Conservation (phyloP, 192 early-diverging fungal genomes). For the Gamsiella multidivaricata region DNA sequence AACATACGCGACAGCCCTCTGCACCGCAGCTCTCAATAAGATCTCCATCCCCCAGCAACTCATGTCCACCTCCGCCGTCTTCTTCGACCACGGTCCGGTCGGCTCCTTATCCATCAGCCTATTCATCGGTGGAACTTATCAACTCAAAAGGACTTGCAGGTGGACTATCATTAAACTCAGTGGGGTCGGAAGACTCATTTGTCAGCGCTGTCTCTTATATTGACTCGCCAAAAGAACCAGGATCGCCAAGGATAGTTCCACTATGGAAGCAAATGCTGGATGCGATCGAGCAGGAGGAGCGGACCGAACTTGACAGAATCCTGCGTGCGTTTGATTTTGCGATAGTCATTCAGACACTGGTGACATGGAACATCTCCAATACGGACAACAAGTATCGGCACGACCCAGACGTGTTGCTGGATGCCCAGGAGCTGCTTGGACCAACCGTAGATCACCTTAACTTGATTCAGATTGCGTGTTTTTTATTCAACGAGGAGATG, state of each 20-base stretch:
- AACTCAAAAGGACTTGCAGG: conserved; percentile 17
- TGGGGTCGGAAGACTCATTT: conserved; percentile 43
- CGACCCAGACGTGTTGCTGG: conserved; percentile 67
- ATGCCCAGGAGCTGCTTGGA: conserved; percentile 70
- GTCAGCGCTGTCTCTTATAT: conserved; percentile 46
- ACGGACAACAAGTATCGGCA: conserved; percentile 63
- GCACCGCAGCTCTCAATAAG: conserved; percentile 25
- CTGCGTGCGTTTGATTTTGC: conserved; percentile 52
- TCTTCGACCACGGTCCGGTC: not conserved
- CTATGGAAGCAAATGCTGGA: conserved; percentile 50
- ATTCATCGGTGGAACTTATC: not conserved
- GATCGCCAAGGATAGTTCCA: conserved; percentile 30
- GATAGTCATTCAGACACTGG: conserved; percentile 45
- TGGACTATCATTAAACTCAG: conserved; percentile 24
- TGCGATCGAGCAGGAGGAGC: conserved; percentile 46
- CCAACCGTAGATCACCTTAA: conserved; percentile 67
- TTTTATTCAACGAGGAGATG: conserved; percentile 73
- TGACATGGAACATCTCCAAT: conserved; percentile 58
- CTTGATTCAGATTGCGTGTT: conserved; percentile 71
- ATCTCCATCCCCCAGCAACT: conserved; percentile 15
- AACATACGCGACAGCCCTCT: conserved; percentile 34
- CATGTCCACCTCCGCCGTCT: not conserved
- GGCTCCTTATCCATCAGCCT: not conserved
- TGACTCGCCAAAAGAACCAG: conserved; percentile 47
- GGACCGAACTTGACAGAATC: conserved; percentile 28